Evolutionary conservation across 148 eudicot species (phyloP), one percentile per base, ranked within the genome.

Genomic region (Drosera capensis): DNA sequence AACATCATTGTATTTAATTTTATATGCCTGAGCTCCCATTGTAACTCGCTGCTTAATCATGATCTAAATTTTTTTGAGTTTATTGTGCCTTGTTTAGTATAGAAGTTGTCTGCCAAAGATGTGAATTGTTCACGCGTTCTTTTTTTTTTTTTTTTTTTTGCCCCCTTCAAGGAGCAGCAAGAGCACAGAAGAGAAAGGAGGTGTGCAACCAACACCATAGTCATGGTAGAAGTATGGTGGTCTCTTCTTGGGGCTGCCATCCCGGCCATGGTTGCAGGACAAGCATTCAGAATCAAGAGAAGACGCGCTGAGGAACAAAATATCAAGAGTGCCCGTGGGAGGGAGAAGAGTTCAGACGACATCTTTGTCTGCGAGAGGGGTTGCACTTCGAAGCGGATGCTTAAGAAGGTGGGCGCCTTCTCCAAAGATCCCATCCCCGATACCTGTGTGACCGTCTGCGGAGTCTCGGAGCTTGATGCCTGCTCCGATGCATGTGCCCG

Each of bases 211-310:
- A 26, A 25, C 21, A 55, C 45, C n/a, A n/a, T n/a, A n/a, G n/a
- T 41, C 15, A 77, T 77, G 83, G 83, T 77, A 17, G 76, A 77
- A 55, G 79, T 67, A 40, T 77, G 76, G 76, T 77, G 76, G 79
- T 57, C 79, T 40, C 64, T 77, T 15, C 11, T 77, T 52, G 79
- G 79, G 45, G 73, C 79, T 31, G 83, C 75, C 25, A 71, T 77
- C 28, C 79, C 76, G 3, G 73, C 76, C 8, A 20, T 77, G 23
- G 55, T 77, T 25, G 73, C 76, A 25, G 79, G 76, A 18, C 79
- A 77, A 55, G 76, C 68, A 22, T 55, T 62, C 48, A 66, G 76
- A 59, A 64, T 72, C 8, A 77, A 66, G 71, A 70, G 68, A 64
- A 60, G 73, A 58, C 71, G 62, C 37, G 68, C 67, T 13, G 84